Evolutionary conservation across 495 filamentous ascomycete species (phyloP).

Genomic region (Talaromyces trachyspermus): DNA sequence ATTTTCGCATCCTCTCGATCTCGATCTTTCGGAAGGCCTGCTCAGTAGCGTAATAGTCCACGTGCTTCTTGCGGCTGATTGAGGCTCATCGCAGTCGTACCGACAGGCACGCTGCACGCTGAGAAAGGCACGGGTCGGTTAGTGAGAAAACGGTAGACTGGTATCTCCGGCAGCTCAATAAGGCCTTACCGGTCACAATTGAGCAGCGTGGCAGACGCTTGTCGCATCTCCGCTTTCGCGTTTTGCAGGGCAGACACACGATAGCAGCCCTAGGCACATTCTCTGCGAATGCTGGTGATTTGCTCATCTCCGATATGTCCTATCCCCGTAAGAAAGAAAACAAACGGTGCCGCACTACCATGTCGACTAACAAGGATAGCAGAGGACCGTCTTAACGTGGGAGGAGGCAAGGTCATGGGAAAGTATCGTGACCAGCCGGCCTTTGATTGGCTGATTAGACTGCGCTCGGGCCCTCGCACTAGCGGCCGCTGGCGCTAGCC

Average conservation of each 20-base stretch:
- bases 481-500: too few relatives aligned
- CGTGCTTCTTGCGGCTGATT: neutral
- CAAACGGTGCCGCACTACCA: neutral
- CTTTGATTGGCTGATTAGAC: neutral
- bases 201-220: neutral
- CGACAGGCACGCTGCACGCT: neutral
- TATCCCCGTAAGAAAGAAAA: too few relatives aligned
- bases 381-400: neutral
- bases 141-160: neutral
- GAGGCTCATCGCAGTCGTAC: neutral
- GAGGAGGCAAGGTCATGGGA: neutral
- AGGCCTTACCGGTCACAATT: neutral
- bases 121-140: neutral
- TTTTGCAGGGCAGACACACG: neutral
- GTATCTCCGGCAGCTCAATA: neutral
- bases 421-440: neutral
- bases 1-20: neutral
- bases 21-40: neutral
- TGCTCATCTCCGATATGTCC: too few relatives aligned
- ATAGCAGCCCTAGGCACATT: neutral
- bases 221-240: constrained; percentile 2
- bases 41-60: neutral
- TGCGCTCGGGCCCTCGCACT: too few relatives aligned
- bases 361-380: neutral
- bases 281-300: neutral